A percentile compares a stretch with the other conserved stretches of the same genome.
Evolutionary conservation across 495 filamentous ascomycete species (phyloP).

Genomic region (Saxophila tyrrhenica): DNA sequence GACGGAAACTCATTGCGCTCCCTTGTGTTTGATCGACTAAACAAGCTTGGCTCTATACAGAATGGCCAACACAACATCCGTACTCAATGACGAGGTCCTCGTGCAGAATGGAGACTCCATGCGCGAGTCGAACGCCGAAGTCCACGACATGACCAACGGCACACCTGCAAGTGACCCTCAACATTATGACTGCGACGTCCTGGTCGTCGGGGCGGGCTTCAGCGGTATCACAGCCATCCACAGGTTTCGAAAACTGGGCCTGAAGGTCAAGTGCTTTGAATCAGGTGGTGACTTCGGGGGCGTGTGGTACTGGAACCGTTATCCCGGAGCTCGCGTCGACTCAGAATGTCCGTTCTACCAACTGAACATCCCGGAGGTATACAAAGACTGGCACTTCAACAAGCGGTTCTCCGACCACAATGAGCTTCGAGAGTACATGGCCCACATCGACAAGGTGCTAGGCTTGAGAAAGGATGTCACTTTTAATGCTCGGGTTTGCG

Average conservation of each 20-base stretch:
- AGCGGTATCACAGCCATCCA: slow-evolving; percentile 15
- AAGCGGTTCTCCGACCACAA: slow-evolving; percentile 10
- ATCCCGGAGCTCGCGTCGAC: slow-evolving; percentile 13
- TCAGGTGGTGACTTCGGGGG: slow-evolving; percentile 11
- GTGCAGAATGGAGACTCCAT: background rate
- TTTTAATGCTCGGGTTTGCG: slow-evolving; percentile 22
- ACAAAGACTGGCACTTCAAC: slow-evolving; percentile 6
- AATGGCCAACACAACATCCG: background rate
- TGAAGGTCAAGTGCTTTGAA: slow-evolving; percentile 16
- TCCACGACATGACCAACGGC: background rate
- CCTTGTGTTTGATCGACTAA: too few species aligned
- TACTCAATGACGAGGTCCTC: background rate
- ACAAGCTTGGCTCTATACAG: too few species aligned
- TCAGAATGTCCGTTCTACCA: slow-evolving; percentile 10
- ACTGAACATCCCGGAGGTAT: slow-evolving; percentile 11
- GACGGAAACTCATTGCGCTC: too few species aligned
- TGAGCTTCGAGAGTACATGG: slow-evolving; percentile 23
- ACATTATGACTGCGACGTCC: slow-evolving; percentile 5
- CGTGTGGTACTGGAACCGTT: slow-evolving; percentile 11
- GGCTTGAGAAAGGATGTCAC: slow-evolving; percentile 22
- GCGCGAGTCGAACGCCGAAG: background rate
- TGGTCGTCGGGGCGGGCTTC: slow-evolving; percentile 18
- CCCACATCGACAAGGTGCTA: slow-evolving; percentile 25
- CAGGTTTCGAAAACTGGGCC: slow-evolving; percentile 13
- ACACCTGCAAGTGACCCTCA: background rate